These are phyloP conservation scores for Monilinia fructicola DNA, from an alignment of 2,329 filamentous ascomycete genomes.

Conservation along the genomic window DNA sequence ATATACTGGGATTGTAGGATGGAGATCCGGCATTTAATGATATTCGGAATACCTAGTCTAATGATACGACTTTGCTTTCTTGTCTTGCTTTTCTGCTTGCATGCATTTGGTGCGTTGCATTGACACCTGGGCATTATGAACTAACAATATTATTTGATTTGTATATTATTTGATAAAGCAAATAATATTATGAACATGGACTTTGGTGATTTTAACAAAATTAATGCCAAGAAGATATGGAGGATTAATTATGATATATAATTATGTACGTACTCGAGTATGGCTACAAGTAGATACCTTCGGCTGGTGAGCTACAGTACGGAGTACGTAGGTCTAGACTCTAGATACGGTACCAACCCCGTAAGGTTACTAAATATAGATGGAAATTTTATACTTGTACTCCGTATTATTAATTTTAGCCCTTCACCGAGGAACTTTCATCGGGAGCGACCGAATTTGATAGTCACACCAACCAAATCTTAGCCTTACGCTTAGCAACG, in stretches of 20 bases:
- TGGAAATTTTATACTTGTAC: too few species aligned
- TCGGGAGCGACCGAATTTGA: background rate
- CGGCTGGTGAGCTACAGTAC: too few species aligned
- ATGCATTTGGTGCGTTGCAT: too few species aligned
- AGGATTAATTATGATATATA: too few species aligned
- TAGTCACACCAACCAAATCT: background rate
- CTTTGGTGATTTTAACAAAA: background rate
- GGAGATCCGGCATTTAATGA: background rate
- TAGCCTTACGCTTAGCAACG: conserved; percentile 13
- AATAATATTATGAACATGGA: background rate
- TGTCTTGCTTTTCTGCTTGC: too few species aligned
- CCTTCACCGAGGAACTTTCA: background rate
- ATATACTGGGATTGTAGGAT: conserved; percentile 10
- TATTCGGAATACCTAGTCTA: background rate
- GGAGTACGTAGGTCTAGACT: background rate
- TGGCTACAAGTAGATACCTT: too few species aligned
- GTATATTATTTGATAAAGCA: too few species aligned
- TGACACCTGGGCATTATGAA: too few species aligned
- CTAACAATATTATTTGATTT: too few species aligned
- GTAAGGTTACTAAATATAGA: too few species aligned
- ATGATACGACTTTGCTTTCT: background rate
- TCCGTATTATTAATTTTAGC: too few species aligned
- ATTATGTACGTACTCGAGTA: too few species aligned
- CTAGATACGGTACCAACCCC: background rate
- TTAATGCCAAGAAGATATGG: background rate